Evolutionary conservation across 441 rosid genomes (phyloP).

Genomic region (Biscutella auriculata): DNA sequence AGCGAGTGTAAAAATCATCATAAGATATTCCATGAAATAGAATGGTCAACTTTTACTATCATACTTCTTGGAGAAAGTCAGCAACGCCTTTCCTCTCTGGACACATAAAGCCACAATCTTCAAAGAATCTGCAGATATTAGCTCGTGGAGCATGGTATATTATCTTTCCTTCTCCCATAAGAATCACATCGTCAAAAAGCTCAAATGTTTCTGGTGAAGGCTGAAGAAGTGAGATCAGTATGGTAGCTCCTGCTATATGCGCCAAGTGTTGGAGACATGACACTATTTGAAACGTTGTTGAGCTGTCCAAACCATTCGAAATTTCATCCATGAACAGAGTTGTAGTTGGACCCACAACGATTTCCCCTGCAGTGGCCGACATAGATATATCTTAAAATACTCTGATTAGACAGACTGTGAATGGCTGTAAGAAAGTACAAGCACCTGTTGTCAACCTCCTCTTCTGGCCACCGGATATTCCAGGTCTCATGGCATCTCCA

Average conservation of each 20-base stretch:
- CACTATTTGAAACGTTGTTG: conserved; percentile 38
- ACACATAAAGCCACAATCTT: conserved; percentile 43
- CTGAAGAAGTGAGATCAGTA: conserved; percentile 38
- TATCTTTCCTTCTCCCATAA: conserved; percentile 43
- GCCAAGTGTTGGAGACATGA: conserved; percentile 32
- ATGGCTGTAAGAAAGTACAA: background rate
- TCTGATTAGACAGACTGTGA: background rate
- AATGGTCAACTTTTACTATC: background rate
- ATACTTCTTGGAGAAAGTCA: conserved; percentile 64
- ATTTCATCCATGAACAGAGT: conserved; percentile 47
- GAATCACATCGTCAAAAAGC: conserved; percentile 36
- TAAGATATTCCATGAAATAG: background rate
- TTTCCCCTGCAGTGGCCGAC: conserved; percentile 22
- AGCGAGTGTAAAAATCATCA: background rate
- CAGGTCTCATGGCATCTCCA: conserved; percentile 44
- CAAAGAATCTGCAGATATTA: conserved; percentile 27
- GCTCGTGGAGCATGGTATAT: conserved; percentile 27
- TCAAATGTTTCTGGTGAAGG: conserved; percentile 42
- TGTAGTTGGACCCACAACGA: conserved; percentile 29
- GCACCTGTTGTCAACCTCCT: conserved; percentile 56
- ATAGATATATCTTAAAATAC: background rate
- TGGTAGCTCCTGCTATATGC: conserved; percentile 29
- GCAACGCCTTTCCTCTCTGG: conserved; percentile 53
- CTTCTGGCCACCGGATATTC: conserved; percentile 69
- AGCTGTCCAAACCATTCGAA: conserved; percentile 38